A percentile compares a stretch with the other conserved stretches of the same genome.
Conservation (phyloP, 257 asterid species). For the Anisodus acutangulus region DNA sequence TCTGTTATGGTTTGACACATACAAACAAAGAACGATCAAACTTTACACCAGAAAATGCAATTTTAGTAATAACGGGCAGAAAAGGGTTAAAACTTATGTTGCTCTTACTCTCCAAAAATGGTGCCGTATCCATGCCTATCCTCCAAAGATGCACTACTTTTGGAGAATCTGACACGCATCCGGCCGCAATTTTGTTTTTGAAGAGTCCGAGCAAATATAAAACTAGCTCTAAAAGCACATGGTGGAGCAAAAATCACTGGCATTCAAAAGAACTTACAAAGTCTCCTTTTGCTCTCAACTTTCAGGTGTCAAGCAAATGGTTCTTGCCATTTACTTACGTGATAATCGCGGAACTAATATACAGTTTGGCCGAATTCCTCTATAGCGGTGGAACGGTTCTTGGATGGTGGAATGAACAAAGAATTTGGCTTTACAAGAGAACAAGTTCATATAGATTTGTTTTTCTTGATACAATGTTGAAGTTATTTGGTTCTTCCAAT, state of each 20-base stretch:
- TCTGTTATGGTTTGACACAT: not conserved
- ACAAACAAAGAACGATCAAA: not conserved
- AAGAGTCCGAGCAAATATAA: not conserved
- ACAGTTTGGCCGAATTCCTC: slow-evolving; percentile 54
- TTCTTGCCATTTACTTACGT: slow-evolving; percentile 63
- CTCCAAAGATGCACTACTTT: not conserved
- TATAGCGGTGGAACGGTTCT: slow-evolving; percentile 60
- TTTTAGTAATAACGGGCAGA: not conserved
- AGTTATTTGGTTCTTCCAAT: slow-evolving; percentile 52
- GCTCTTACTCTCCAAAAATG: not conserved
- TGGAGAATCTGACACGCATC: not conserved
- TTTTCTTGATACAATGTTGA: slow-evolving; percentile 49
- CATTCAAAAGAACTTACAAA: not conserved
- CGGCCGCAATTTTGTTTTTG: not conserved
- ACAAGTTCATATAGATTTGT: slow-evolving; percentile 67
- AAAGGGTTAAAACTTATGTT: not conserved
- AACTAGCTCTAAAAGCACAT: not conserved
- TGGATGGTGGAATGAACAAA: slow-evolving; percentile 87
- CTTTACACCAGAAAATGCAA: no score
- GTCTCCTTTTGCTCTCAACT: not conserved
- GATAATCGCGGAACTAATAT: slow-evolving; percentile 39
- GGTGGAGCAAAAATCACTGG: not conserved
- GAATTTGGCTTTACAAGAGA: slow-evolving; percentile 86
- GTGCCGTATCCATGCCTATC: no score
- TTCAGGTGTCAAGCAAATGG: slow-evolving; percentile 68